Evolutionary conservation across 2,329 filamentous ascomycete species (phyloP), one percentile per base, ranked within the genome.

Genomic region (Fusarium floridanum): DNA sequence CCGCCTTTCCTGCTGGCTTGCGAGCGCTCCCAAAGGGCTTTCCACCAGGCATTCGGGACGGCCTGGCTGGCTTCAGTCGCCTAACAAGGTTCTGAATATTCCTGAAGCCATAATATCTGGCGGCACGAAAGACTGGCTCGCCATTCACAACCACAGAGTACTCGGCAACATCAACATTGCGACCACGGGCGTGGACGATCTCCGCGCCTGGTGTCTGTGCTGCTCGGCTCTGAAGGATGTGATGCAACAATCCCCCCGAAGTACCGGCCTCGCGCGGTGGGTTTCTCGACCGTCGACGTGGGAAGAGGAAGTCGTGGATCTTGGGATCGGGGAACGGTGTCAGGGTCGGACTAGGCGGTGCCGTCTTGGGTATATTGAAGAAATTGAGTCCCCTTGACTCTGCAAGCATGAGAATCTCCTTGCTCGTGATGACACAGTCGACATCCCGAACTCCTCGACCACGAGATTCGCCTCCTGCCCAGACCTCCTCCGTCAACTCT

Each of bases 51-150:
- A 98, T 92, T 66, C 94, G 91, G 50, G 94, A 96, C 7, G 90
- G 87, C 67, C 90, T 91, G 1, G 93, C 90, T 1, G 97, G 97
- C 82, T 97, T 97, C 57, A 99, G 85, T 71, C 93, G 92, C n/a
- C 97, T 91, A 17, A 99, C 97, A 6, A 99, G 90, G 80, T 99
- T 99, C 82, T 98, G 97, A 72, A 99, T 99, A 80, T 99, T 99
- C 62, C 97, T 90, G 87, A 99, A 99, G 7, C 97, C 97, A 81
- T 99, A 99, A 83, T 96, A 99, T 61, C 97, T 91, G 5, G 96
- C 96, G 22, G 94, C 93, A 80, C 91, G 94, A 84, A 97, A 91
- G 3, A 97, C 82, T 4, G 88, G 84, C 71, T 91, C 85, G 11
- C 89, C 88, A 4, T 86, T 80, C 61, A 84, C 85, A 16, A 90